Conservation (phyloP, 2,329 filamentous ascomycete genomes). For the Stromatinia cepivora region DNA sequence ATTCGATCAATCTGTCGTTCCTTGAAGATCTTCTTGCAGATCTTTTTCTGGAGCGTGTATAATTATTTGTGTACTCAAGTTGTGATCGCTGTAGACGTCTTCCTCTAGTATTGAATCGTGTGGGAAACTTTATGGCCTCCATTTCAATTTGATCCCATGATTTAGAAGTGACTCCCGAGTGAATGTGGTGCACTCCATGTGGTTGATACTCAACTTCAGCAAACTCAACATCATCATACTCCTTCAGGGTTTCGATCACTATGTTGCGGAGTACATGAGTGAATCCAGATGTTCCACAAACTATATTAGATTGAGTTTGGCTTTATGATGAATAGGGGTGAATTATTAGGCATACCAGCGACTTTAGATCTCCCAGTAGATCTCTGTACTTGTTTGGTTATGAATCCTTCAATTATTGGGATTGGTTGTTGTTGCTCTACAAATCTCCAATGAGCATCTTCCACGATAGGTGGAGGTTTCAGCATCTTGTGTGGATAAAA, state of each 20-base stretch:
- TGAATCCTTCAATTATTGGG: background rate
- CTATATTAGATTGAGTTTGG: background rate
- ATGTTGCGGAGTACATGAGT: background rate
- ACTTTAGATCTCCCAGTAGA: background rate
- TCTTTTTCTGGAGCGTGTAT: background rate
- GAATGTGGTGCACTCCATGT: background rate
- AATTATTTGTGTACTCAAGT: background rate
- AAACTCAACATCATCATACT: background rate
- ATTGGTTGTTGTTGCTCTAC: background rate
- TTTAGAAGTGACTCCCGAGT: background rate
- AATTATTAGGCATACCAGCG: background rate
- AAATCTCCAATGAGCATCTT: background rate
- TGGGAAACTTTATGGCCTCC: background rate
- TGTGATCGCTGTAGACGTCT: background rate
- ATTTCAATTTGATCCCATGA: background rate
- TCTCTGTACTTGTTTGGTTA: background rate
- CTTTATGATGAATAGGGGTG: background rate
- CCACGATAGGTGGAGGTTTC: no score
- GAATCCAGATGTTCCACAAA: background rate
- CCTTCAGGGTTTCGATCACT: background rate
- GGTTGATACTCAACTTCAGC: background rate
- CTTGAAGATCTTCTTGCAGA: background rate
- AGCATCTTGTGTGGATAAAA: background rate
- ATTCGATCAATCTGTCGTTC: background rate
- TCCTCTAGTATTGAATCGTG: background rate